Base-by-base conservation (phyloP, 2,329 filamentous ascomycete genomes). In the Epichloe festucae region DNA sequence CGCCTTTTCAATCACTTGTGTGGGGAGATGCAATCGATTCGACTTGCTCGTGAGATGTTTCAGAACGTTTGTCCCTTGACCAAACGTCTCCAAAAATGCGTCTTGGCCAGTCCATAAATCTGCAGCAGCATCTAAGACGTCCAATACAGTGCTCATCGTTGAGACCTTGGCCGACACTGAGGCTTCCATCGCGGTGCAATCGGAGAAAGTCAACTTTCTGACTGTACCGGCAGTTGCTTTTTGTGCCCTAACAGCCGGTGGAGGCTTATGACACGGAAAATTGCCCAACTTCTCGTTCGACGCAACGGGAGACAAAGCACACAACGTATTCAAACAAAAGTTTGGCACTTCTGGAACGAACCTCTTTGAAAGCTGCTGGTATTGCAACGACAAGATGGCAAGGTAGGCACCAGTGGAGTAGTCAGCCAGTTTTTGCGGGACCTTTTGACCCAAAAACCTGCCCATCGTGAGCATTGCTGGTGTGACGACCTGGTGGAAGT, bases 401-500 rank as follows among this genome's bases (percentile, higher is more conserved):
- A 95, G 70, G 64, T 88, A 96, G 8, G 82, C 79, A 11, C 93
- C 93, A 3, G 75, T 82, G 3, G 80, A 78, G 54, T 87, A 78
- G 58, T 93, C 86, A 7, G 75, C 70, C 4, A 88, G 67, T 7
- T 71, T 43, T 43, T 79, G 73, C 0, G 89, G 82, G 0, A 84
- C 75, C 52, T 82, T 88, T 59, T 95, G 82, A 1, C 85, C 88
- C 27, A 98, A 76, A 67, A 87, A 96, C 51, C 88, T 81, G 12
- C 79, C 79, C 67, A 97, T 87, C n/a, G 84, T 78, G 5, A 96
- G 79, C 68, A 89, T 85, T 0, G 91, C 86, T 2, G 93, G 93
- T 2, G 93, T 98, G 41, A 89, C 85, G 38, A 97, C 88, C 60
- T 93, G 85, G 62, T 98, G 93, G 68, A 97, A 98, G 68, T 97